These are phyloP conservation scores for Protomyces inouyei DNA, from an alignment of 1,139 yeast genomes.

Conservation along the genomic window DNA sequence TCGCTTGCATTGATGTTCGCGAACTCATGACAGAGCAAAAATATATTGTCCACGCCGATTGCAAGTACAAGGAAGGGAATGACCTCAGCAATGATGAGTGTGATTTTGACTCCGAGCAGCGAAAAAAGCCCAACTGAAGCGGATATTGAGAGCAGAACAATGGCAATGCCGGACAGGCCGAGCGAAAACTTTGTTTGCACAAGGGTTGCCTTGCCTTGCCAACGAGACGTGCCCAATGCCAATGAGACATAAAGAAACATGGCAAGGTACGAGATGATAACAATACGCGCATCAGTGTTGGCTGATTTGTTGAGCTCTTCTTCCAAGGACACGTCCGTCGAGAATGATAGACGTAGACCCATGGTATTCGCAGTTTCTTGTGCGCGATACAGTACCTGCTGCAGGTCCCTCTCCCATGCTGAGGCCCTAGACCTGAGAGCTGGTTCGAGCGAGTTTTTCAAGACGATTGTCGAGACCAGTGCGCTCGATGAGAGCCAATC, in stretches of 20 bases:
- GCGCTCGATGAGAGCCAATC: slow-evolving; percentile 61
- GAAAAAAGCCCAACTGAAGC: slow-evolving; percentile 80
- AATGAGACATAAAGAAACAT: slow-evolving; percentile 88
- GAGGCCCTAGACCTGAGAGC: slow-evolving; percentile 46
- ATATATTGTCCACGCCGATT: slow-evolving; percentile 90
- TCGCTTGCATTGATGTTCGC: slow-evolving; percentile 49
- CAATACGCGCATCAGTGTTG: slow-evolving; percentile 68
- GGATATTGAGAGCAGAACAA: slow-evolving; percentile 72
- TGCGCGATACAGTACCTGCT: slow-evolving; percentile 51
- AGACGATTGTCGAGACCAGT: slow-evolving; percentile 65
- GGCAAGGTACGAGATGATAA: slow-evolving; percentile 68
- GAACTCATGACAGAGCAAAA: slow-evolving; percentile 75
- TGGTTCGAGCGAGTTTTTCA: slow-evolving; percentile 48
- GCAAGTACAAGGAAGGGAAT: slow-evolving; percentile 93
- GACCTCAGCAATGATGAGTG: slow-evolving; percentile 90
- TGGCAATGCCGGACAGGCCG: slow-evolving; percentile 74
- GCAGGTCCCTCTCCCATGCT: slow-evolving; percentile 63
- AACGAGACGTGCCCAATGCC: slow-evolving; percentile 54
- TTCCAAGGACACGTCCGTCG: slow-evolving; percentile 75
- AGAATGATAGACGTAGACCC: slow-evolving; percentile 64
- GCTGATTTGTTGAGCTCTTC: slow-evolving; percentile 78
- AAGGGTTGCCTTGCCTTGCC: slow-evolving; percentile 38
- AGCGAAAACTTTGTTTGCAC: slow-evolving; percentile 64
- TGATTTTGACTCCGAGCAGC: slow-evolving; percentile 68
- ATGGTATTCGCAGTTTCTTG: slow-evolving; percentile 42